Evolutionary conservation across 176 grass and related monocot species (phyloP).

Genomic region (Musa acuminata): DNA sequence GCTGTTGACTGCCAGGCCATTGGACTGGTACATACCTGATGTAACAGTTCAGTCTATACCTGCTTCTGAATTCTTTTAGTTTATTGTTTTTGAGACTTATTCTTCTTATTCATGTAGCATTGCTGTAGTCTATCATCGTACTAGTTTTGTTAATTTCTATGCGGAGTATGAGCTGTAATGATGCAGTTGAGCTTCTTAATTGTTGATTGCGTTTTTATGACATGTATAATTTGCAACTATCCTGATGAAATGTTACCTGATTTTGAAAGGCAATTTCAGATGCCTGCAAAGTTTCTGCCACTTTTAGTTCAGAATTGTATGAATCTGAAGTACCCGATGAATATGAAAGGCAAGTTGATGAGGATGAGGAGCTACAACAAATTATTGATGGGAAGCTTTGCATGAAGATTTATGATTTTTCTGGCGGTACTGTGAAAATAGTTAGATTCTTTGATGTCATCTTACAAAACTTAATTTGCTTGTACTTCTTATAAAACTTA

Average conservation of each 20-base stretch:
- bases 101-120: neutral
- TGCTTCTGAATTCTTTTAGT: neutral
- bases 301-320: slow-evolving; percentile 45
- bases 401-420: slow-evolving; percentile 77
- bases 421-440: slow-evolving; percentile 22
- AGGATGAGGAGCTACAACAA: slow-evolving; percentile 78
- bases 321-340: slow-evolving; percentile 62
- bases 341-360: slow-evolving; percentile 52
- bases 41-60: too few relatives aligned
- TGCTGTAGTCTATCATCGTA: too few relatives aligned
- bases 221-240: slow-evolving; percentile 2
- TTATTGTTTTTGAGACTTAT: neutral
- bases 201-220: neutral
- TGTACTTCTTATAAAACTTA: slow-evolving; percentile 1
- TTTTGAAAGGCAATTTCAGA: slow-evolving; percentile 65
- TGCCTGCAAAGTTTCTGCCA: slow-evolving; percentile 57
- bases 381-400: slow-evolving; percentile 83
- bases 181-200: neutral
- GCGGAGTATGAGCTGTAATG: neutral
- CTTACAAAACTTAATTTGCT: neutral
- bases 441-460: slow-evolving; percentile 10
- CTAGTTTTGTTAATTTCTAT: neutral
- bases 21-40: too few relatives aligned
- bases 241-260: slow-evolving; percentile 14
- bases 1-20: too few relatives aligned